Evolutionary conservation across 208 protist genomes (phyloP), one percentile per base, ranked within the genome.

Genomic region (Acanthamoeba castellanii): DNA sequence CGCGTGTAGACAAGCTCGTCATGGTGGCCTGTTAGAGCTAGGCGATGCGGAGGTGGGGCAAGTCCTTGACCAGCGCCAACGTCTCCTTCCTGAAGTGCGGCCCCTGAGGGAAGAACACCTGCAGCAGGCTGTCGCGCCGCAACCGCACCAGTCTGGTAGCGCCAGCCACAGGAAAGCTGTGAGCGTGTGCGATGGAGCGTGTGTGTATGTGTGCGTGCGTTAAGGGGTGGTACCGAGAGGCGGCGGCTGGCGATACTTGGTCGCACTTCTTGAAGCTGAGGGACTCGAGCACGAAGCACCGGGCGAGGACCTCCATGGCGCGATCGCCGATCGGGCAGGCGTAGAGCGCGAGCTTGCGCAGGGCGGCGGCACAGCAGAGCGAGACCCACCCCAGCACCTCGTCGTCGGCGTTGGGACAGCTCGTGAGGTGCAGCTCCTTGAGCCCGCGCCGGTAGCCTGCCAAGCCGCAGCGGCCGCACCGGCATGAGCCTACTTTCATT

Each of bases 371-470:
- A n/a, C 70, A 78, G 32, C 22, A 45, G 37, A 78, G 70, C 16
- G 70, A 78, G 30, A 78, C n/a, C 70, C n/a, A 34, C 20, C 0
- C 0, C n/a, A 78, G n/a, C 22, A 45, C 70, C 8, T 42, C 70
- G 37, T 78, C 70, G 30, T 78, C 70, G 70, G n/a, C 37, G 32
- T 45, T 78, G 30, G 37, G 70, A 25, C 70, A 78, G 70, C 70
- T 78, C 37, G 70, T 45, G 30, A 78, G 37, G 70, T 78, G 70
- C 13, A 78, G 13, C 8, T 47, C 37, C 30, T 18, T 30, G 22
- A 78, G 37, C 14, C 70, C 70, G 7, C 30, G n/a, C 30, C 70
- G 37, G 70, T 78, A 55, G 50, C 50, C 37, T 78, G 37, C 66
- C 13, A 25, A 13, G 66, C 32, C 25, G 27, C 27, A 16, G 27